phyloP scores from a whole-genome alignment of 139 green algal genomes.

The Chlorella sorokiniana region DNA sequence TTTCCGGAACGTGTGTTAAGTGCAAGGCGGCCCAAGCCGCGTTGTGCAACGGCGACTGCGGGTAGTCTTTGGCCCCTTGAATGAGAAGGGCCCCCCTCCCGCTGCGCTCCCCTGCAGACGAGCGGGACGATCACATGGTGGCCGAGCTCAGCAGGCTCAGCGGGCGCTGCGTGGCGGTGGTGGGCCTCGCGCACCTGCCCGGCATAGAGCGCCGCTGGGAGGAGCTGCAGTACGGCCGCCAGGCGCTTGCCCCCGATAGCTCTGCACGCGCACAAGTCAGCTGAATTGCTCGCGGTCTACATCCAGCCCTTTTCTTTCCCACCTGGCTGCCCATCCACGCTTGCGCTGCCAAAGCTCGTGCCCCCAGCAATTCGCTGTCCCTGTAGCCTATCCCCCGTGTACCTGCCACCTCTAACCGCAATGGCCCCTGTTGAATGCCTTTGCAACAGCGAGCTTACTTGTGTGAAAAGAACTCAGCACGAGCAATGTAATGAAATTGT shows the following conservation, averaged over 20 bases:
- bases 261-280: too few species aligned
- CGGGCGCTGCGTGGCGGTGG: constrained; percentile 55
- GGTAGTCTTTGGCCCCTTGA: background rate
- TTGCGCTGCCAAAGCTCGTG: too few species aligned
- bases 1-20: too few species aligned
- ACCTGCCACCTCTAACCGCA: too few species aligned
- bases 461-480: too few species aligned
- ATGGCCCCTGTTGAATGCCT: too few species aligned
- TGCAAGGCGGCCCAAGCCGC: too few species aligned
- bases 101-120: constrained; percentile 3
- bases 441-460: too few species aligned
- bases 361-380: too few species aligned
- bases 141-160: constrained; percentile 35
- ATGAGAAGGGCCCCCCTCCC: background rate
- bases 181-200: constrained; percentile 67
- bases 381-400: too few species aligned
- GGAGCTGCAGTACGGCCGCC: constrained; percentile 15
- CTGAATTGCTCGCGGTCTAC: background rate
- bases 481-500: background rate
- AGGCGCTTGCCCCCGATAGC: background rate
- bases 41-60: too few species aligned
- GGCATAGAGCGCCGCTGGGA: constrained; percentile 61
- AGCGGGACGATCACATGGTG: constrained; percentile 59
- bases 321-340: too few species aligned
- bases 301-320: background rate